Conservation (phyloP, 2,329 filamentous ascomycete species). For the Trichoderma pleuroti region DNA sequence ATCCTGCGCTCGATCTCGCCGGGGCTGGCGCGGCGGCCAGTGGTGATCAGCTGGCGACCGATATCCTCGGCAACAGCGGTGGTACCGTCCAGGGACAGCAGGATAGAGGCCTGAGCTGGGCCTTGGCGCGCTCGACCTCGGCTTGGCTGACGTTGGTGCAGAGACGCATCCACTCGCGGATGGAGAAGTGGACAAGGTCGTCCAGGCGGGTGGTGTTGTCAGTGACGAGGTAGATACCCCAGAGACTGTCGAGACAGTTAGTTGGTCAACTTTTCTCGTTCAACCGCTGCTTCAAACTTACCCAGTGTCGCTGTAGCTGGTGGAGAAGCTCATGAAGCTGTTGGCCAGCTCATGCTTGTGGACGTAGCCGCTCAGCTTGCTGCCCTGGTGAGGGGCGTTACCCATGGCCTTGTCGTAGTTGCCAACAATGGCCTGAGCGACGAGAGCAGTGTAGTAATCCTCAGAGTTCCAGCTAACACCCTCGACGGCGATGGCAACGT, state of each 20-base stretch:
- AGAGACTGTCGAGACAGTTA: slow-evolving; percentile 64
- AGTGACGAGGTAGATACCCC: slow-evolving; percentile 98
- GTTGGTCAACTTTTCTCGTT: slow-evolving; percentile 14
- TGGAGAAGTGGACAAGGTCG: slow-evolving; percentile 95
- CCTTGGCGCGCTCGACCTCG: slow-evolving; percentile 97
- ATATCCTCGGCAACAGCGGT: slow-evolving; percentile 98
- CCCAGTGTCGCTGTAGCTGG: slow-evolving; percentile 99
- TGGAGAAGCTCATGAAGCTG: slow-evolving; percentile 99
- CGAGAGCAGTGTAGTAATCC: slow-evolving; percentile 97
- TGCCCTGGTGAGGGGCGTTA: slow-evolving; percentile 93
- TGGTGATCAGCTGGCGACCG: slow-evolving; percentile 96
- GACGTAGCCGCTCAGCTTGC: slow-evolving; percentile 94
- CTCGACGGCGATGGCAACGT: slow-evolving; percentile 98
- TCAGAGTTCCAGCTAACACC: slow-evolving; percentile 99
- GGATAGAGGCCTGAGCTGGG: slow-evolving; percentile 96
- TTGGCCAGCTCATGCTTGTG: slow-evolving; percentile 95
- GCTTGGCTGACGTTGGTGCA: slow-evolving; percentile 82
- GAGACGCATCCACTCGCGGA: slow-evolving; percentile 96
- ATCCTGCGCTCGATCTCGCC: slow-evolving; percentile 94
- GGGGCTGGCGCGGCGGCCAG: slow-evolving; percentile 83
- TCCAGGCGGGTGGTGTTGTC: slow-evolving; percentile 85
- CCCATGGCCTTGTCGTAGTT: slow-evolving; percentile 99
- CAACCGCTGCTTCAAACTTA: slow-evolving; percentile 45
- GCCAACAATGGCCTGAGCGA: slow-evolving; percentile 96
- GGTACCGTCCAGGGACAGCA: slow-evolving; percentile 94